Base-by-base conservation (phyloP, 441 rosid genomes). In the Codiaeum variegatum region DNA sequence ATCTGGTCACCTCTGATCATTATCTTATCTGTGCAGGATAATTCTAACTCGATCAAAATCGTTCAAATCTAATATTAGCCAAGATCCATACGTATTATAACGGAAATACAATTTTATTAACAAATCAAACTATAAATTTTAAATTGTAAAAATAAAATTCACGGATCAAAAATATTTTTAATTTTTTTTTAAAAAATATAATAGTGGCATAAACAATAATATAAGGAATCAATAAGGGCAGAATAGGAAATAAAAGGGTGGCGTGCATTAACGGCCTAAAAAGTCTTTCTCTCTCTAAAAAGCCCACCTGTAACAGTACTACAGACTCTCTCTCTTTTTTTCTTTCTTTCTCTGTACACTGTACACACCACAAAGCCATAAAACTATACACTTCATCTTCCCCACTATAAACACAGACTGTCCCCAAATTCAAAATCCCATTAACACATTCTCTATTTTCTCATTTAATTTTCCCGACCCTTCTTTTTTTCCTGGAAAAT, bases 221-320 rank as follows among this genome's bases (percentile, higher is more conserved):
- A 24, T 1, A 2, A 36, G 2, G 26, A 24, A 47, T n/a, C 15
- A 34, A 21, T 5, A 24, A 0, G 77, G 77, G 72, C 10, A 67
- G 26, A 60, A 32, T 12, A 5, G 67, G 62, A 59, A 67, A 26
- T 0, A 5, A 49, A 67, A 67, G 26, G 62, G 40, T 75, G 56
- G 69, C 68, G 68, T 68, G 62, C 63, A 34, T 68, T 61, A 62
- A 51, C 62, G 62, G 73, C 62, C 60, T 47, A 60, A 66, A 66
- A 66, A 56, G 28, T 31, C 46, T 47, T 16, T 40, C 66, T 70
- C 55, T n/a, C 59, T 31, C 60, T 63, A 51, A 40, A 40, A 40
- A 21, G 63, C 72, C 63, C 36, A 13, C 31, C 63, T 69, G 72
- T 55, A 34, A 9, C 61, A 52, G 72, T 55, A 34, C 3, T 46